These are phyloP conservation scores for Hawksworthiomyces lignivorus DNA, from an alignment of 2,329 filamentous ascomycete genomes.

Conservation along the genomic window DNA sequence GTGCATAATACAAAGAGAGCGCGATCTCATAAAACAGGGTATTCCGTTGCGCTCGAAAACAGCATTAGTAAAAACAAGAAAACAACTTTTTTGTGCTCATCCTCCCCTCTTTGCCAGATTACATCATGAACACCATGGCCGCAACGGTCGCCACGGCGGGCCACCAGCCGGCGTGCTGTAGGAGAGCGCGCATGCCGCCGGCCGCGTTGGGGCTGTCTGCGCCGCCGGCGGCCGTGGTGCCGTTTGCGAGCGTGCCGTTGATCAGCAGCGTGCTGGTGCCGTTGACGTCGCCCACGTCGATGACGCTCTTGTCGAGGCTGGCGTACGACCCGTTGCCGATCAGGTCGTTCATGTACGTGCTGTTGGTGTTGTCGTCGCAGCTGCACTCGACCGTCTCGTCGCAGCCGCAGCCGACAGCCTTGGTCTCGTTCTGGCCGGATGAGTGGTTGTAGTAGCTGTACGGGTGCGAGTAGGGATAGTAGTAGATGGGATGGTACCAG, in stretches of 20 bases:
- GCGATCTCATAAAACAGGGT: too few species aligned
- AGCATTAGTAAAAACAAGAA: too few species aligned
- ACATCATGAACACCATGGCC: slow-evolving; percentile 37
- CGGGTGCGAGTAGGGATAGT: slow-evolving; percentile 47
- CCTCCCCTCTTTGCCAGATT: slow-evolving; percentile 13
- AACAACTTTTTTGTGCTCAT: too few species aligned
- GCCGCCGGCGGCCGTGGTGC: slow-evolving; percentile 47
- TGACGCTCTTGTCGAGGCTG: slow-evolving; percentile 51
- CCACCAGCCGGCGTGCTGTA: slow-evolving; percentile 40
- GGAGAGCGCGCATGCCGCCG: slow-evolving; percentile 25
- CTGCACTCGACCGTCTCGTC: slow-evolving; percentile 48
- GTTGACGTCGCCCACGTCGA: slow-evolving; percentile 55
- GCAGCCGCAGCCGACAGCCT: slow-evolving; percentile 56
- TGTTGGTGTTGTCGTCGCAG: slow-evolving; percentile 60
- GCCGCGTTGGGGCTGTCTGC: slow-evolving; percentile 29
- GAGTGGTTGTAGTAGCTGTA: slow-evolving; percentile 43
- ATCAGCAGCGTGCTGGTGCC: slow-evolving; percentile 58
- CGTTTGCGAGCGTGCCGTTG: slow-evolving; percentile 68
- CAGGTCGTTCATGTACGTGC: slow-evolving; percentile 51
- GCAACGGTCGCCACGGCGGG: slow-evolving; percentile 37
- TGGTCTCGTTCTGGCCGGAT: slow-evolving; percentile 47
- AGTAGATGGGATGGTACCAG: slow-evolving; percentile 57
- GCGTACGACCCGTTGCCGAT: slow-evolving; percentile 58
- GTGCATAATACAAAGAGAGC: too few species aligned
- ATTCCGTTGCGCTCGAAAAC: too few species aligned